A percentile compares a stretch with the other conserved stretches of the same genome.
Conservation (phyloP, 345 rosid species). For the Pelargonium nanum region DNA sequence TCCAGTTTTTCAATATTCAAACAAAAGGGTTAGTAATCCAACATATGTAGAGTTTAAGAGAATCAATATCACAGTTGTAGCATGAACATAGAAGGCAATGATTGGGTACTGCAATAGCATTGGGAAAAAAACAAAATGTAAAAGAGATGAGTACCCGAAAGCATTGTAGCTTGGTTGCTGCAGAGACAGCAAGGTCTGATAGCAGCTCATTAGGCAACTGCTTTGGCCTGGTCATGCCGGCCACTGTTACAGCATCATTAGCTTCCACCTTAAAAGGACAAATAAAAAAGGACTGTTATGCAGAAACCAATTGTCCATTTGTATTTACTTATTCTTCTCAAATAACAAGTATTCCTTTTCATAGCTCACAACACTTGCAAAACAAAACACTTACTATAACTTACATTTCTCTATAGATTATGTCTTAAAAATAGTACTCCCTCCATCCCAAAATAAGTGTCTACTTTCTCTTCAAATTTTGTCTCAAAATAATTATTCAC, state of each 20-base stretch:
- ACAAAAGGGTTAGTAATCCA: background rate
- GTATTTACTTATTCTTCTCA: too few species aligned
- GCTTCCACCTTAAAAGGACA: slow-evolving; percentile 53
- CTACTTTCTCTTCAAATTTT: too few species aligned
- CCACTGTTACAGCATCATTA: slow-evolving; percentile 75
- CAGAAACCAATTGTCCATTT: background rate
- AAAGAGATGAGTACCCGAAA: slow-evolving; percentile 44
- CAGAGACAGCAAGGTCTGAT: slow-evolving; percentile 75
- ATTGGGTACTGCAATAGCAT: too few species aligned
- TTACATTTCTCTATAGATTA: too few species aligned
- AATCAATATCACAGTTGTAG: background rate
- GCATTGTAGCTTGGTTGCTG: slow-evolving; percentile 85
- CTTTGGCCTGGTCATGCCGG: slow-evolving; percentile 81
- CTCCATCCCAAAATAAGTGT: too few species aligned
- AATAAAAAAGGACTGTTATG: background rate
- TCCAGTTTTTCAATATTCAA: background rate
- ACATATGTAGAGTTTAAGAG: too few species aligned
- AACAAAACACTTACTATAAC: background rate
- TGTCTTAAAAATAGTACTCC: too few species aligned
- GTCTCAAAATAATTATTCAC: too few species aligned
- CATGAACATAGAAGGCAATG: too few species aligned
- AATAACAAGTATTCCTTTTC: background rate
- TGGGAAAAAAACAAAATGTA: slow-evolving; percentile 8
- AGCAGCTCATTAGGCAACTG: slow-evolving; percentile 53
- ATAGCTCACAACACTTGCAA: background rate